phyloP scores from a whole-genome alignment of 306 rosid genomes.

The Echinosophora koreensis region DNA sequence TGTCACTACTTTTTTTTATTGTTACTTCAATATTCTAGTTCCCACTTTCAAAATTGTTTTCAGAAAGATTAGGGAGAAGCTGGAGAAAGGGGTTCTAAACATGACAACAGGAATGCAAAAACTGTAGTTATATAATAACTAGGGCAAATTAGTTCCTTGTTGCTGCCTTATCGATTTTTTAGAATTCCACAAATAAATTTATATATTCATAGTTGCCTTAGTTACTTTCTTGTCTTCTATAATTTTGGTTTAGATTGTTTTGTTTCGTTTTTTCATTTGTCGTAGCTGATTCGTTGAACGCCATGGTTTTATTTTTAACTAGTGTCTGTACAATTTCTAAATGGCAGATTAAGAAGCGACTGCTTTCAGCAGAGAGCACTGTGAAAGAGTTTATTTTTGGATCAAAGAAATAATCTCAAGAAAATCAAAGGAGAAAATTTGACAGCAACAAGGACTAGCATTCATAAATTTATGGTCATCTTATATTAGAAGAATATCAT shows the following conservation, averaged over 20 bases:
- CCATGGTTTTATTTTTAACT: background rate
- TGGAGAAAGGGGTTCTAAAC: background rate
- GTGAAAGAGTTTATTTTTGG: conserved; percentile 67
- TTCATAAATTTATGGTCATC: conserved; percentile 40
- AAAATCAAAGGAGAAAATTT: conserved; percentile 47
- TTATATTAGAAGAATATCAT: conserved; percentile 33
- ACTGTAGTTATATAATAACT: background rate
- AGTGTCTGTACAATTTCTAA: conserved; percentile 33
- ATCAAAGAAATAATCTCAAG: conserved; percentile 57
- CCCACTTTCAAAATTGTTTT: background rate
- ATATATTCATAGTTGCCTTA: background rate
- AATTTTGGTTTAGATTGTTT: background rate
- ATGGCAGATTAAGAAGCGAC: conserved; percentile 65
- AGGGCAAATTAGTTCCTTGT: background rate
- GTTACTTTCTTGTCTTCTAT: background rate
- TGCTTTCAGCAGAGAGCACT: conserved; percentile 60
- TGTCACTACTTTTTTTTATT: background rate
- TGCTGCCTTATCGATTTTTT: background rate
- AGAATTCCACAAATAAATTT: too few species aligned
- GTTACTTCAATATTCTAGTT: background rate
- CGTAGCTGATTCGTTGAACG: background rate
- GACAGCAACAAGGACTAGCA: conserved; percentile 49
- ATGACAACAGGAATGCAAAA: background rate
- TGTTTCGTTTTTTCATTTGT: background rate
- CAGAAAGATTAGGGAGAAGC: background rate